Evolutionary conservation across 2,329 filamentous ascomycete species (phyloP).

Genomic region (Trichoderma sp.): DNA sequence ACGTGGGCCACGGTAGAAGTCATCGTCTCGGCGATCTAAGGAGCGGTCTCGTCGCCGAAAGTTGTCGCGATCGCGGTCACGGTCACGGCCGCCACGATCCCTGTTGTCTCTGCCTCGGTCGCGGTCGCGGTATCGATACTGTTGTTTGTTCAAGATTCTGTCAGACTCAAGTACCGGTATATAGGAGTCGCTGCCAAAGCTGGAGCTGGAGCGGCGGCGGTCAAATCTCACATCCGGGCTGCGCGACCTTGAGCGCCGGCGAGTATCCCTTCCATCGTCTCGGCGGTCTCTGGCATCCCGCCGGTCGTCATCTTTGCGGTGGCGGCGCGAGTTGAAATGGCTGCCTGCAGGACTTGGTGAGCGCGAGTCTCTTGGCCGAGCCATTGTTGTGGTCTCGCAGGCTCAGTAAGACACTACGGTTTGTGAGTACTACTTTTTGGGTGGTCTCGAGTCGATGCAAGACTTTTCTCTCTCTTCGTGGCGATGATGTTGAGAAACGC

Average conservation of each 20-base stretch:
- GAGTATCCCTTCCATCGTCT: slow-evolving; percentile 51
- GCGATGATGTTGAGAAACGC: background rate
- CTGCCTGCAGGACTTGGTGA: slow-evolving; percentile 95
- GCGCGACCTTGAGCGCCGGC: slow-evolving; percentile 61
- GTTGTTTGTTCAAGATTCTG: slow-evolving; percentile 33
- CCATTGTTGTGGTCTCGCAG: slow-evolving; percentile 51
- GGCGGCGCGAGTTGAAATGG: slow-evolving; percentile 72
- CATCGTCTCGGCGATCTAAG: slow-evolving; percentile 66
- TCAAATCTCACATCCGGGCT: slow-evolving; percentile 61
- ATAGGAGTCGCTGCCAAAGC: slow-evolving; percentile 20
- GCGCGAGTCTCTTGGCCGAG: slow-evolving; percentile 69
- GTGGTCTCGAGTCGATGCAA: slow-evolving; percentile 24
- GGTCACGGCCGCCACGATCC: slow-evolving; percentile 51
- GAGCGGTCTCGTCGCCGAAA: slow-evolving; percentile 72
- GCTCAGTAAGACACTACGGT: slow-evolving; percentile 44
- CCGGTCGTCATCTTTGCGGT: slow-evolving; percentile 62
- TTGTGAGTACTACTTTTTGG: slow-evolving; percentile 42
- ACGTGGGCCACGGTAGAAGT: slow-evolving; percentile 59
- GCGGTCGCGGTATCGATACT: slow-evolving; percentile 60
- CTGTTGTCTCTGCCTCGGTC: slow-evolving; percentile 55
- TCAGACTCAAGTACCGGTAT: slow-evolving; percentile 41
- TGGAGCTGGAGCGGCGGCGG: slow-evolving; percentile 13
- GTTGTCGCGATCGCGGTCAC: slow-evolving; percentile 54
- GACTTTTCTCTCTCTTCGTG: background rate
- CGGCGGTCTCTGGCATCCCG: slow-evolving; percentile 52